Base-by-base conservation (phyloP, 2,329 filamentous ascomycete genomes). In the Penicillium sp. region DNA sequence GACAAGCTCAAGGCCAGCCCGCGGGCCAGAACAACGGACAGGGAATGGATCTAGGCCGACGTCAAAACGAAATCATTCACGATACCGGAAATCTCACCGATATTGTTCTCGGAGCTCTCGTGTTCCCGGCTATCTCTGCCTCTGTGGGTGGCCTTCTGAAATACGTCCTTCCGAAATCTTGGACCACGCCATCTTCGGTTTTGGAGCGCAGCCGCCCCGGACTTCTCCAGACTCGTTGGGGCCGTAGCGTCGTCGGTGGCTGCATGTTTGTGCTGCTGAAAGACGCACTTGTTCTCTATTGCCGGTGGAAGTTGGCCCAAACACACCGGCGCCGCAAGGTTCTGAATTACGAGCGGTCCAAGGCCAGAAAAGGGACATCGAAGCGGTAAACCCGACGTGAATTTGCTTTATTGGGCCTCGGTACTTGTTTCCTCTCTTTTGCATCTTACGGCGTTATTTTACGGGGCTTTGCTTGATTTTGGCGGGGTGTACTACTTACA, bases 191-290 rank as follows among this genome's bases (percentile, higher is more conserved):
- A 9, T 73, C 79, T 19, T 62, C 70, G 1, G 61, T 67, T 31
- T 60, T 72, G 52, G 72, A 75, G 48, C 68, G 71, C 29, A 71
- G 79, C 35, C 79, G 83, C 3, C 84, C 84, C 0, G 88, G 90
- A 0, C 79, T 98, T 26, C 73, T 99, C 31, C 90, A 95, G 69
- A 85, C 90, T 64, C 86, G 88, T 57, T 98, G 95, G 91, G 95
- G 92, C 1, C 83, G 95, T 55, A 97, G 90, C 68, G 80, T 99
- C 3, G 83, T 95, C 1, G 95, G 95, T 1, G 95, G 95, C 0
- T 95, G 91, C 70, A 76, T 96, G 21, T 96, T 93, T 67, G 87
- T 98, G 16, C 87, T 96, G 10, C 74, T 96, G 52, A 95, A 93
- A 73, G 86, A 88, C 71, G 83, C 82, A 7, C 66, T 88, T 33